phyloP scores from a whole-genome alignment of 116 monocot species.

The Dioscorea cayenensis region DNA sequence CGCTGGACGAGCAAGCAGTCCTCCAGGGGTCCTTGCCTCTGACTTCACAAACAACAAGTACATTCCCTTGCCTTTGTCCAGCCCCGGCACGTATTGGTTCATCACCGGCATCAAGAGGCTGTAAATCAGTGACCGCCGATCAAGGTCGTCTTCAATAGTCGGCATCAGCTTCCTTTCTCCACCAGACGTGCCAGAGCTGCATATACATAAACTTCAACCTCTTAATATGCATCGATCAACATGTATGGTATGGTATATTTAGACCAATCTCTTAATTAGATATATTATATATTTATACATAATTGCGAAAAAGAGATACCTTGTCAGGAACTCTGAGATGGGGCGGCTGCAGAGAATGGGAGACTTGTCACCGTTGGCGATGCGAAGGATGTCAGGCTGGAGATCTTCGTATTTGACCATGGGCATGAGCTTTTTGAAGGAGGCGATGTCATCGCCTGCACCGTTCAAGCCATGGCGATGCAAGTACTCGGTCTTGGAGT shows the following conservation, averaged over 20 bases:
- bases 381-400: slow-evolving; percentile 41
- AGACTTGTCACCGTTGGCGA: slow-evolving; percentile 56
- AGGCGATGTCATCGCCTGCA: background rate
- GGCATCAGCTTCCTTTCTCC: slow-evolving; percentile 74
- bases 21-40: slow-evolving; percentile 51
- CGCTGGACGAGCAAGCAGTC: slow-evolving; percentile 48
- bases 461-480: slow-evolving; percentile 43
- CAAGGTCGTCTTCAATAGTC: slow-evolving; percentile 54
- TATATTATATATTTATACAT: no score
- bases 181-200: slow-evolving; percentile 57
- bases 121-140: slow-evolving; percentile 42
- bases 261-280: no score
- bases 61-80: slow-evolving; percentile 63
- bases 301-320: slow-evolving; percentile 14
- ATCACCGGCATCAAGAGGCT: slow-evolving; percentile 62
- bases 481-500: slow-evolving; percentile 67
- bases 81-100: slow-evolving; percentile 41
- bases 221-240: background rate
- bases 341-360: slow-evolving; percentile 47
- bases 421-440: slow-evolving; percentile 42
- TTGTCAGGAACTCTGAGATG: slow-evolving; percentile 58
- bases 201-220: background rate
- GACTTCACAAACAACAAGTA: slow-evolving; percentile 51
- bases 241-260: no score
- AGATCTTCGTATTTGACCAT: slow-evolving; percentile 53